A percentile compares a stretch with the other conserved stretches of the same genome.
Evolutionary conservation across 768 basidiomycete species (phyloP).

Genomic region (Cantharellus anzutake): DNA sequence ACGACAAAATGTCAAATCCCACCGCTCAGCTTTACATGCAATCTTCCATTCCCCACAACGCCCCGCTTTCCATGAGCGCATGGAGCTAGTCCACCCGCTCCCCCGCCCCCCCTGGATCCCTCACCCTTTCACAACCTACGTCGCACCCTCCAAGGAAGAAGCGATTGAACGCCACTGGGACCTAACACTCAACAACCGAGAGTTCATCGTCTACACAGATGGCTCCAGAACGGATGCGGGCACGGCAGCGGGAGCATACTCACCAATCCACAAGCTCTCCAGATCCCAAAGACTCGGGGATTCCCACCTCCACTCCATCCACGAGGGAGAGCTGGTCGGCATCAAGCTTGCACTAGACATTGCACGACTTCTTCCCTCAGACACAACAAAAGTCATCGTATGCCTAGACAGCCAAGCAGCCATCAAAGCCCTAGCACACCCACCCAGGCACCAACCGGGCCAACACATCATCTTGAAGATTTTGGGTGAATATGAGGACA

Average conservation of each 20-base stretch:
- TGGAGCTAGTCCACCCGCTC: conserved; percentile 1
- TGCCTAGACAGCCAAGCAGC: conserved; percentile 7
- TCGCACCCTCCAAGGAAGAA: not conserved
- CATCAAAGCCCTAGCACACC: not conserved
- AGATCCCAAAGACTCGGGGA: too few species aligned
- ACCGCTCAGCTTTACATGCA: not conserved
- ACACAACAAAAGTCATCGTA: not conserved
- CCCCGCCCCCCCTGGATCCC: not conserved
- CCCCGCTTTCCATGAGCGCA: not conserved
- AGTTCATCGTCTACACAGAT: conserved; percentile 8
- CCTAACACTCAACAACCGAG: too few species aligned
- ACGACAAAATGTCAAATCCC: not conserved
- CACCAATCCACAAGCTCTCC: too few species aligned
- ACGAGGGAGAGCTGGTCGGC: conserved; percentile 2
- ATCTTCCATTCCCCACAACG: not conserved
- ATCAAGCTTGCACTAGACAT: conserved; percentile 1
- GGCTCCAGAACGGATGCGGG: conserved; percentile 5
- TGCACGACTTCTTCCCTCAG: not conserved
- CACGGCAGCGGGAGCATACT: conserved; percentile 1
- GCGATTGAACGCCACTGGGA: not conserved
- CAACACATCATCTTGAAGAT: conserved; percentile 5
- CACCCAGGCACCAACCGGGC: not conserved
- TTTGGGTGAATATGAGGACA: not conserved
- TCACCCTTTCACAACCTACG: not conserved
- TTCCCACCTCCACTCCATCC: too few species aligned